Conservation (phyloP, 2,329 filamentous ascomycete genomes). For the Cladophialophora bantiana region DNA sequence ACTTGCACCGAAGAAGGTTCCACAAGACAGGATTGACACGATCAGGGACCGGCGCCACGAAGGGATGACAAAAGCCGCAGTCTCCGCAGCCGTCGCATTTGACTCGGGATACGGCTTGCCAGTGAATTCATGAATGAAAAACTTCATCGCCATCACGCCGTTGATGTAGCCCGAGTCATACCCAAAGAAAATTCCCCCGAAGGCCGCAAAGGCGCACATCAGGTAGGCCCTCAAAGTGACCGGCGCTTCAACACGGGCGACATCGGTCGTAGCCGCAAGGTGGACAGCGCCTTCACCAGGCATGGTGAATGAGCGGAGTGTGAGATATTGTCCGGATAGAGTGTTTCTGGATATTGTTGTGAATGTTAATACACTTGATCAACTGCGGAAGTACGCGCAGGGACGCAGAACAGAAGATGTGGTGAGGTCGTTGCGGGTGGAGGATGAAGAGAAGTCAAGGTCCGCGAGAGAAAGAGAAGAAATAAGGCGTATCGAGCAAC, state of each 20-base stretch:
- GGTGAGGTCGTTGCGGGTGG: neutral
- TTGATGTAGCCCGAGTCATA: conserved; percentile 65
- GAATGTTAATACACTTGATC: conserved; percentile 11
- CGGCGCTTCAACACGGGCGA: conserved; percentile 64
- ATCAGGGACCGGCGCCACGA: conserved; percentile 66
- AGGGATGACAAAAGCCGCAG: conserved; percentile 68
- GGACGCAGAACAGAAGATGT: neutral
- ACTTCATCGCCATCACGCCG: conserved; percentile 53
- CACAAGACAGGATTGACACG: conserved; percentile 76
- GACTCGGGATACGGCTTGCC: conserved; percentile 63
- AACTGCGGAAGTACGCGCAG: conserved; percentile 4
- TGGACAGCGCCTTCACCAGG: conserved; percentile 15
- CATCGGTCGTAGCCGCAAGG: conserved; percentile 47
- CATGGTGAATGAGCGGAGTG: conserved; percentile 3
- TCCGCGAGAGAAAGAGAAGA: neutral
- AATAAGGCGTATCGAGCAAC: neutral
- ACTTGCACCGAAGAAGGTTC: conserved; percentile 80
- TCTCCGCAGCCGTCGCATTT: conserved; percentile 66
- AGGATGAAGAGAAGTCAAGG: neutral
- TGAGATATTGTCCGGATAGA: neutral
- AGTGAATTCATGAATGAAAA: conserved; percentile 42
- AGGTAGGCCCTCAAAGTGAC: conserved; percentile 66
- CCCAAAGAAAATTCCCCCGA: conserved; percentile 67
- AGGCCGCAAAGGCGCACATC: conserved; percentile 66
- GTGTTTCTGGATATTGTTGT: conserved; percentile 2